Conservation (phyloP, 176 grass and related monocot species). For the Tillandsia fasciculata region DNA sequence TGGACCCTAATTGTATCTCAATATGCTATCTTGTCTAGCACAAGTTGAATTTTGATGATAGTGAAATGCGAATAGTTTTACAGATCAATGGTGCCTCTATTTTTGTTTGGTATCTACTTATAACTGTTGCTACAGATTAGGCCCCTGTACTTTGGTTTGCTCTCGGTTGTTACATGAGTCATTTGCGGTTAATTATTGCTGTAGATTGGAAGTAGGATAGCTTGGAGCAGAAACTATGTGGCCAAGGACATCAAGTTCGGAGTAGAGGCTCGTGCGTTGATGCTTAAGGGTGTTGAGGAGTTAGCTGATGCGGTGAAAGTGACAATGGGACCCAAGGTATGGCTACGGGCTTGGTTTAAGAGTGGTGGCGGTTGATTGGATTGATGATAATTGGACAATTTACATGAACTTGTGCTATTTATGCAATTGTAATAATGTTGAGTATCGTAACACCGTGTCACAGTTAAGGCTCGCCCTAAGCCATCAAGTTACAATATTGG, state of each 20-base stretch:
- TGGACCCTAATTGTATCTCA: too few relatives aligned
- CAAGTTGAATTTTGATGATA: too few relatives aligned
- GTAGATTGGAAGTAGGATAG: slow-evolving; percentile 8
- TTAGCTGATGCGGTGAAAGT: slow-evolving; percentile 39
- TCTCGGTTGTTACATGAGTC: neutral
- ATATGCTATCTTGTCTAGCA: too few relatives aligned
- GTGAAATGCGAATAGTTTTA: too few relatives aligned
- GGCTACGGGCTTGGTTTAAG: neutral
- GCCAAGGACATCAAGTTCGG: slow-evolving; percentile 34
- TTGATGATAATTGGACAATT: neutral
- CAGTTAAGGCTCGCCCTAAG: too few relatives aligned
- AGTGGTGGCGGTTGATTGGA: neutral
- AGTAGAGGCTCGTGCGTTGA: slow-evolving; percentile 25
- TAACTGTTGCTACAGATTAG: neutral
- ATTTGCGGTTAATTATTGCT: neutral
- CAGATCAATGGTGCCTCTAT: too few relatives aligned
- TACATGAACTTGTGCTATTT: neutral
- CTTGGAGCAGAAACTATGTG: slow-evolving; percentile 29
- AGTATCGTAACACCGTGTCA: too few relatives aligned
- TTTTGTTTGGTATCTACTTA: too few relatives aligned
- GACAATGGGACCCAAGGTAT: slow-evolving; percentile 28
- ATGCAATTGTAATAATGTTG: neutral
- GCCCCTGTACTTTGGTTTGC: neutral
- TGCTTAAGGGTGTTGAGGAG: slow-evolving; percentile 38
- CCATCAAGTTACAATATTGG: too few relatives aligned